Conservation (phyloP, 306 rosid species). For the Pyrus betulifolia region DNA sequence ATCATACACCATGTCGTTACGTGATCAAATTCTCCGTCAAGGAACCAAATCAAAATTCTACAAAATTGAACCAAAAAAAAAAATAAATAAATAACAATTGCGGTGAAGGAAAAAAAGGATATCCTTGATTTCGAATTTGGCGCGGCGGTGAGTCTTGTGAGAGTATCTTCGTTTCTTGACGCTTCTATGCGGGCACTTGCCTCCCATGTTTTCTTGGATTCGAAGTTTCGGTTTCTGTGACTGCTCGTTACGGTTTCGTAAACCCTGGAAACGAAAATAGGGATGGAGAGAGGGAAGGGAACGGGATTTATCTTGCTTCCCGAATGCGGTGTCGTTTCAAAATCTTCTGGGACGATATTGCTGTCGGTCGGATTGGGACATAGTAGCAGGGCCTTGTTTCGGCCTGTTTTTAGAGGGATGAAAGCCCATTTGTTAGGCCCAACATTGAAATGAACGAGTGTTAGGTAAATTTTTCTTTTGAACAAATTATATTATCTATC, state of each 20-base stretch:
- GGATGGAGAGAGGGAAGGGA: neutral
- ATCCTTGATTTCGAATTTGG: slow-evolving; percentile 66
- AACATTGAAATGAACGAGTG: neutral
- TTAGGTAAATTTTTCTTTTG: no score
- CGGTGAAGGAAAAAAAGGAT: slow-evolving; percentile 34
- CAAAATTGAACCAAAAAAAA: no score
- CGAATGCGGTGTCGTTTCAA: neutral
- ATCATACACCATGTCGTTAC: slow-evolving; percentile 77
- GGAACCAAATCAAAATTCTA: slow-evolving; percentile 8
- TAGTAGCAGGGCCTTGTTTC: neutral
- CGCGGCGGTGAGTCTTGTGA: slow-evolving; percentile 63
- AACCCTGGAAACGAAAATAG: neutral
- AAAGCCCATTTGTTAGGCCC: neutral
- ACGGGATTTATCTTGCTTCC: neutral
- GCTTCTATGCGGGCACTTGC: slow-evolving; percentile 85
- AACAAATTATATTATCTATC: no score
- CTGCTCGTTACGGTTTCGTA: slow-evolving; percentile 24
- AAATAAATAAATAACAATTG: neutral
- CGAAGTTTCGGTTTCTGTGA: slow-evolving; percentile 6
- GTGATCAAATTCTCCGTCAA: slow-evolving; percentile 43
- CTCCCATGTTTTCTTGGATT: slow-evolving; percentile 55
- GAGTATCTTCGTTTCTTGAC: slow-evolving; percentile 84
- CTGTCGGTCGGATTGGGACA: neutral
- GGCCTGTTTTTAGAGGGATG: neutral
- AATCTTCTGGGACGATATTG: neutral